Evolutionary conservation across 495 filamentous ascomycete species (phyloP), one percentile per base, ranked within the genome.

Genomic region (Thermothielavioides terrestris): DNA sequence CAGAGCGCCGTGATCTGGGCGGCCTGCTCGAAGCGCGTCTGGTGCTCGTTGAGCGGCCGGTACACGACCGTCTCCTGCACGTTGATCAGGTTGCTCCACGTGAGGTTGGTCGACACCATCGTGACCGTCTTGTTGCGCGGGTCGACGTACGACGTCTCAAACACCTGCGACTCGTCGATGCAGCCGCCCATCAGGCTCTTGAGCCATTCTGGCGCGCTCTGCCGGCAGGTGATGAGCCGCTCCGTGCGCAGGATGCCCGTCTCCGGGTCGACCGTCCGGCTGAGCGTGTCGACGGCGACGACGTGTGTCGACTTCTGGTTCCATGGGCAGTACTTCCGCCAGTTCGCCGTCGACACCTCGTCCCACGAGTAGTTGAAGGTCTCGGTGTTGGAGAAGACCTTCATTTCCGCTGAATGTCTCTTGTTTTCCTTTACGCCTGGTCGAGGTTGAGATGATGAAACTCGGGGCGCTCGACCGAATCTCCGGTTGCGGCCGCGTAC

Each of bases 261-360:
- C 11, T 59, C 62, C 0, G 84, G 71, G 60, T 98, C 92, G 44
- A 97, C 77, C n/a, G 61, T 65, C 31, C 94, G 83, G 34, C 82
- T 84, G 48, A 98, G 65, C 4, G 91, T 97, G 69, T 98, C 92
- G 52, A 97, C 94, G 55, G 86, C 89, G 46, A 94, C 77, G 39
- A 98, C 92, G 66, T 98, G 92, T 23, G 86, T 86, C 1, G 84
- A 86, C 67, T 94, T 89, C 56, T 95, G 81, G 71, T 98, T 98
- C 92, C 92, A 96, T 27, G 90, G 89, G 66, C 87, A 94, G 73
- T 98, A 98, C 69, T 98, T 98, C 42, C 83, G 82, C 92, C 92
- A 98, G 77, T 97, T 98, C 57, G 85, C 88, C n/a, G 88, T 88
- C n/a, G 89, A 94, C 28, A 97, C 94, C 67, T 96, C 94, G 57